Evolutionary conservation across 225 moss, liverwort and hornwort species (phyloP).

Genomic region (Physcomitrium patens): DNA sequence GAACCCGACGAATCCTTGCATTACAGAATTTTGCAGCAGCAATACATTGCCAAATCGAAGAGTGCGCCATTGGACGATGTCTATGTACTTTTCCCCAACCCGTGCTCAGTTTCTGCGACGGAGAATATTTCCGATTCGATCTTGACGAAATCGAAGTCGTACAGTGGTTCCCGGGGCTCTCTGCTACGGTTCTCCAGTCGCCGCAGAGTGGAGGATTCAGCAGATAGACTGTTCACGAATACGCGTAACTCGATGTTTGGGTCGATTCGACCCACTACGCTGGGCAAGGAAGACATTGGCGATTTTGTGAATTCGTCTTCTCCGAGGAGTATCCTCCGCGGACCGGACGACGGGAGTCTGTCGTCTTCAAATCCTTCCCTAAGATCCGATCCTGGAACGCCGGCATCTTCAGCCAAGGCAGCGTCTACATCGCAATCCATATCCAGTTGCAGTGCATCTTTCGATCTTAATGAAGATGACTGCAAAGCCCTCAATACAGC

Average conservation of each 20-base stretch:
- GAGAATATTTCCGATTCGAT: neutral
- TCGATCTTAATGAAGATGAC: slow-evolving; percentile 42
- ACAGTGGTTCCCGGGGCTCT: neutral
- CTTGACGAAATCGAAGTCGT: slow-evolving; percentile 40
- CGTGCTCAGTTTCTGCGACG: neutral
- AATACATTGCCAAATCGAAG: slow-evolving; percentile 36
- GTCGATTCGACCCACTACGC: neutral
- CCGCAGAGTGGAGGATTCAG: slow-evolving; percentile 23
- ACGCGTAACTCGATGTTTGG: slow-evolving; percentile 31
- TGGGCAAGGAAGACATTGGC: neutral
- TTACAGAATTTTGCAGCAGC: slow-evolving; percentile 25
- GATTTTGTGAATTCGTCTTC: slow-evolving; percentile 42
- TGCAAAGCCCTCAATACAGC: slow-evolving; percentile 21
- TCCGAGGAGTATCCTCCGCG: slow-evolving; percentile 78
- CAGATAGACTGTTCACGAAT: slow-evolving; percentile 30
- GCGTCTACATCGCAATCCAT: slow-evolving; percentile 40
- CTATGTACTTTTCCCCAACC: slow-evolving; percentile 17
- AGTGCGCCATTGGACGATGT: slow-evolving; percentile 41
- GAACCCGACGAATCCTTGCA: neutral
- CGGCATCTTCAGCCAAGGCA: slow-evolving; percentile 42
- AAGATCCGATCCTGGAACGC: slow-evolving; percentile 49
- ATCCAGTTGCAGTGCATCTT: slow-evolving; percentile 50
- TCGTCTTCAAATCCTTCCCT: slow-evolving; percentile 78
- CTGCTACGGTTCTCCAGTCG: neutral
- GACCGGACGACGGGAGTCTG: slow-evolving; percentile 71